These are phyloP conservation scores for Bauhinia variegata DNA, from an alignment of 306 rosid species.

Conservation along the genomic window DNA sequence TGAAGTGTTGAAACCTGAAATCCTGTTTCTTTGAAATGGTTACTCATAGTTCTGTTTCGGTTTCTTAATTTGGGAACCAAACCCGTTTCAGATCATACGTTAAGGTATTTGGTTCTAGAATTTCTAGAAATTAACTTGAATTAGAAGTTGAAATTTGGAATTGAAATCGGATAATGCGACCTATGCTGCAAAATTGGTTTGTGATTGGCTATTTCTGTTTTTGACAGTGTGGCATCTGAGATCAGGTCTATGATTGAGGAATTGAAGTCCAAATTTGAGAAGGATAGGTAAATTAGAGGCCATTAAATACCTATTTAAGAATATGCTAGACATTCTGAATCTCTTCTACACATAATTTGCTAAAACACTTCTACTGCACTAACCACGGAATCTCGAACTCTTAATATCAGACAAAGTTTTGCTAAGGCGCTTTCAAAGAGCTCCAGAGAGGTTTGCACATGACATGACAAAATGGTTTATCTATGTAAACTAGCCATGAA, in stretches of 20 bases:
- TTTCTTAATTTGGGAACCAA: too few relatives aligned
- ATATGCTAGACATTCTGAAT: neutral
- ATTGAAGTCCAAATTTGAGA: constrained; percentile 79
- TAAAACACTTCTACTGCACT: constrained; percentile 11
- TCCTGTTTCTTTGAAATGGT: too few relatives aligned
- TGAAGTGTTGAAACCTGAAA: too few relatives aligned
- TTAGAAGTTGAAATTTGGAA: neutral
- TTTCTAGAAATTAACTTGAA: constrained; percentile 6
- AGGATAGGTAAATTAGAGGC: constrained; percentile 71
- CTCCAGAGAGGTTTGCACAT: constrained; percentile 86
- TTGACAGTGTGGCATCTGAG: constrained; percentile 79
- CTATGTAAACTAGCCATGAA: neutral
- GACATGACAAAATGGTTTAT: constrained; percentile 11
- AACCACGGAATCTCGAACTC: neutral
- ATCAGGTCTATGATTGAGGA: constrained; percentile 69
- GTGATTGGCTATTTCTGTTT: constrained; percentile 32
- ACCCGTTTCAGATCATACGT: neutral
- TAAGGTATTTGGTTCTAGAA: neutral
- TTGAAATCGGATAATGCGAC: neutral
- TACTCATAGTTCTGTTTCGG: too few relatives aligned
- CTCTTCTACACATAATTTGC: neutral
- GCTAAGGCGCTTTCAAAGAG: constrained; percentile 90
- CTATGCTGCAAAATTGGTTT: constrained; percentile 10
- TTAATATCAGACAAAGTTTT: constrained; percentile 71
- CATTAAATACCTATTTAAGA: constrained; percentile 4